These are phyloP conservation scores for Goffeauzyma gilvescens DNA, from an alignment of 768 basidiomycete species.

Conservation along the genomic window DNA sequence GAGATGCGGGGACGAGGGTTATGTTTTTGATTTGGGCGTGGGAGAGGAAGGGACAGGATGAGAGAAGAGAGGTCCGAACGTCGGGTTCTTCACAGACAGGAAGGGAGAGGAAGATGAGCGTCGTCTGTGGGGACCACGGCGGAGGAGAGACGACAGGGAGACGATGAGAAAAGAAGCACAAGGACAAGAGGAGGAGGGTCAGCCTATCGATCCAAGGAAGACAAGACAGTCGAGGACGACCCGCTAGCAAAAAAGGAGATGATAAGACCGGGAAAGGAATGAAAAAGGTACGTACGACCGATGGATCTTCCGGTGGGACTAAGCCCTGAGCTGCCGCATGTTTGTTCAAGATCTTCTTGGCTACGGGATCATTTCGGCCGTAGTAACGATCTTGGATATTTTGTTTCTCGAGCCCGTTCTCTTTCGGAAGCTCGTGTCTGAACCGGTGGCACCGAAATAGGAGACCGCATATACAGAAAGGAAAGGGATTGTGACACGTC, in stretches of 20 bases:
- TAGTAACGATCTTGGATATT: constrained; percentile 89
- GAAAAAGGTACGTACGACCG: constrained; percentile 45
- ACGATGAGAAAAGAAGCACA: background rate
- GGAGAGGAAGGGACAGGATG: constrained; percentile 25
- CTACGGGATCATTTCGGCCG: constrained; percentile 82
- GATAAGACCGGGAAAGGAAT: background rate
- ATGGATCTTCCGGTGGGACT: constrained; percentile 68
- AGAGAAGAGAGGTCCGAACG: constrained; percentile 19
- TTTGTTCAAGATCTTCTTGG: constrained; percentile 63
- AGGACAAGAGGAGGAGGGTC: too few relatives aligned
- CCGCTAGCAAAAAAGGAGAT: too few relatives aligned
- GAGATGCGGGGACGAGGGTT: constrained; percentile 24
- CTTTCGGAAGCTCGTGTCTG: constrained; percentile 72
- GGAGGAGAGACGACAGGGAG: background rate
- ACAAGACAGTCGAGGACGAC: too few relatives aligned
- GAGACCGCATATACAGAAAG: too few relatives aligned
- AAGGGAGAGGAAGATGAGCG: constrained; percentile 27
- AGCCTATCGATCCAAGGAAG: too few relatives aligned
- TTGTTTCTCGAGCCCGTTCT: constrained; percentile 70
- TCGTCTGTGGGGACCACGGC: constrained; percentile 15
- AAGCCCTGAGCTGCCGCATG: constrained; percentile 67
- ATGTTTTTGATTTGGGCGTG: constrained; percentile 22
- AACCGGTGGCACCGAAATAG: too few relatives aligned
- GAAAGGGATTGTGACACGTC: too few relatives aligned
- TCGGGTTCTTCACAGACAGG: constrained; percentile 23